A percentile compares a stretch with the other conserved stretches of the same genome.
Conservation (phyloP, 2,329 filamentous ascomycete genomes). For the Cephalotrichum gorgonifer region DNA sequence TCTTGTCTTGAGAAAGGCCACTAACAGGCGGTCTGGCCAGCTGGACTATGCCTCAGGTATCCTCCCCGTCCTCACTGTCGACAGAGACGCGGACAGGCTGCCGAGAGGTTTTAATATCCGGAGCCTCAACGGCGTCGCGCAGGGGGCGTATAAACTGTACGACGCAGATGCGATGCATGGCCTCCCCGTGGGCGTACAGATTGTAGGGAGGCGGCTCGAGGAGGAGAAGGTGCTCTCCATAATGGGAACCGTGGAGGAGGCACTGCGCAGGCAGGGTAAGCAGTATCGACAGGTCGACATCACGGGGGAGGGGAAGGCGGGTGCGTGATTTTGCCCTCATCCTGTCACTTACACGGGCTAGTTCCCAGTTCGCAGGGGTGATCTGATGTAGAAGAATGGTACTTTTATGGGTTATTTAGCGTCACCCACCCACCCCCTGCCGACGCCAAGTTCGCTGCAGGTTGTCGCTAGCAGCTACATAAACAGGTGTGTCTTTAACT, state of each 20-base stretch:
- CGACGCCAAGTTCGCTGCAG: too few species aligned
- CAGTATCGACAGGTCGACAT: not conserved
- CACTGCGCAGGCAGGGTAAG: conserved; percentile 42
- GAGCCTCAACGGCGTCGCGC: conserved; percentile 67
- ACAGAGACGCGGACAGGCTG: conserved; percentile 56
- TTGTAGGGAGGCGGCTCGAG: conserved; percentile 68
- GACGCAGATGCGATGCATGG: conserved; percentile 76
- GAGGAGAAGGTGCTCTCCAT: conserved; percentile 79
- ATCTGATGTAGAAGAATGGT: too few species aligned
- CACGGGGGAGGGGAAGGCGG: not conserved
- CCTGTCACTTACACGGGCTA: not conserved
- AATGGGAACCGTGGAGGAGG: conserved; percentile 71
- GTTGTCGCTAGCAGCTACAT: too few species aligned
- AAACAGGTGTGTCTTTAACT: too few species aligned
- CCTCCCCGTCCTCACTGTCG: conserved; percentile 76
- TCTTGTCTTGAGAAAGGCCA: not conserved
- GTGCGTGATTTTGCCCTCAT: not conserved
- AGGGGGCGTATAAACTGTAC: conserved; percentile 79
- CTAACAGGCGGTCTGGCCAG: conserved; percentile 24
- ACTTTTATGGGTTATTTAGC: too few species aligned
- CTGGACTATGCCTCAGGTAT: conserved; percentile 81
- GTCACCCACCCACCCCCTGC: too few species aligned
- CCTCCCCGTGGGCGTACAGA: conserved; percentile 75
- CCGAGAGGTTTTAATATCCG: conserved; percentile 48
- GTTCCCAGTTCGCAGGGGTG: too few species aligned